These are phyloP conservation scores for Entomortierella beljakovae DNA, from an alignment of 192 early-diverging fungal species.

Conservation along the genomic window DNA sequence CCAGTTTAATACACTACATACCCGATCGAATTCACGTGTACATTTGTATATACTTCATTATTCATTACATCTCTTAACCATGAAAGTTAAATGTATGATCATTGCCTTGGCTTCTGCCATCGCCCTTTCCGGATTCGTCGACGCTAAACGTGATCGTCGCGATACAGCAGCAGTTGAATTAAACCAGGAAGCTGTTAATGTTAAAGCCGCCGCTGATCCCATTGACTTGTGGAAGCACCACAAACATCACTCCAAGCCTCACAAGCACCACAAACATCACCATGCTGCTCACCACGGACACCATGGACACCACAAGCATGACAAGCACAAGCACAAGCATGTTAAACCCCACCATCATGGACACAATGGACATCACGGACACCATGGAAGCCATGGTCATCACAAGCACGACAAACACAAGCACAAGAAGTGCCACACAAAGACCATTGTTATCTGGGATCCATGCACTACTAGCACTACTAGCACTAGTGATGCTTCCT, in stretches of 20 bases:
- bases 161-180: not conserved
- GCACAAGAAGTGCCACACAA: slow-evolving; percentile 33
- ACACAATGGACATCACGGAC: not conserved
- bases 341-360: not conserved
- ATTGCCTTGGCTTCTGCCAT: slow-evolving; percentile 31
- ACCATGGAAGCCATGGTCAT: not conserved
- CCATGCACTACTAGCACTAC: not conserved
- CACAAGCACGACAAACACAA: not conserved
- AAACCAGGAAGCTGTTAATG: not conserved
- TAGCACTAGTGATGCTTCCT: too few species aligned
- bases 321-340: slow-evolving; percentile 1
- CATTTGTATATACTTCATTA: not conserved
- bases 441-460: slow-evolving; percentile 9
- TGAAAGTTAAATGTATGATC: slow-evolving; percentile 37
- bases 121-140: slow-evolving; percentile 14
- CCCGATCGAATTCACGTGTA: not conserved
- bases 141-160: slow-evolving; percentile 36
- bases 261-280: slow-evolving; percentile 1
- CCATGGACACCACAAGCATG: not conserved
- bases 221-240: slow-evolving; percentile 16
- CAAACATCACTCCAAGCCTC: slow-evolving; percentile 3
- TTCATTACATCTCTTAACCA: not conserved
- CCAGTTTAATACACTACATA: not conserved
- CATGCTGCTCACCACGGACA: not conserved
- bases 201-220: not conserved